Evolutionary conservation across 2,329 filamentous ascomycete species (phyloP).

Genomic region (Penicillium sp.): DNA sequence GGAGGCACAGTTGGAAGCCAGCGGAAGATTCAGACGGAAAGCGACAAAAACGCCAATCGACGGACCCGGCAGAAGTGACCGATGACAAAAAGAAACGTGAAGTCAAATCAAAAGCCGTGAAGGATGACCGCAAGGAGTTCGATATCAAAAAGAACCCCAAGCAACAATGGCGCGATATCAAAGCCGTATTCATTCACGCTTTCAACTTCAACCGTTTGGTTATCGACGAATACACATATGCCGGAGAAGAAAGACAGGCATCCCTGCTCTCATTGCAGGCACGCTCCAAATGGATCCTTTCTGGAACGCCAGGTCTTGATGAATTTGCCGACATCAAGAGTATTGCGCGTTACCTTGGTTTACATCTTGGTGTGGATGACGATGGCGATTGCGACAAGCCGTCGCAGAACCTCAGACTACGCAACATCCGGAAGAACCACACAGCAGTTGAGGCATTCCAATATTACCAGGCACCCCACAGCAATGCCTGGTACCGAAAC

Average conservation of each 20-base stretch:
- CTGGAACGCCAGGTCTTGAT: slow-evolving; percentile 59
- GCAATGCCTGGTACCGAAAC: slow-evolving; percentile 51
- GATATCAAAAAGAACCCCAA: slow-evolving; percentile 13
- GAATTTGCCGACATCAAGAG: slow-evolving; percentile 60
- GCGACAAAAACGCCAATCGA: not conserved
- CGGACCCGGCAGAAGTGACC: not conserved
- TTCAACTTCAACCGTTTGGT: slow-evolving; percentile 62
- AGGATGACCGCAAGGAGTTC: slow-evolving; percentile 26
- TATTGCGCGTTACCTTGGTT: slow-evolving; percentile 56
- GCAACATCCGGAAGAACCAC: slow-evolving; percentile 23
- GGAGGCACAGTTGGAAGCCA: not conserved
- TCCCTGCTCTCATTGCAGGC: slow-evolving; percentile 49
- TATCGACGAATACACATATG: slow-evolving; percentile 64
- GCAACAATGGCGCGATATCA: slow-evolving; percentile 27
- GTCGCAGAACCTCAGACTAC: slow-evolving; percentile 48
- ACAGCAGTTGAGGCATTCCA: slow-evolving; percentile 56
- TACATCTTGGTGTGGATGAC: slow-evolving; percentile 56
- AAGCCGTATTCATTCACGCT: slow-evolving; percentile 52
- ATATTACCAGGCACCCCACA: slow-evolving; percentile 50
- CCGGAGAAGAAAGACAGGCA: slow-evolving; percentile 43
- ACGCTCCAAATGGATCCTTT: slow-evolving; percentile 60
- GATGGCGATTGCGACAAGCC: slow-evolving; percentile 45
- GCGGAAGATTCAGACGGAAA: not conserved
- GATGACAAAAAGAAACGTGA: slow-evolving; percentile 12
- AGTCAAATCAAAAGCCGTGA: not conserved